Conservation (phyloP, 768 basidiomycete genomes). For the Tephrocybe sp. region DNA sequence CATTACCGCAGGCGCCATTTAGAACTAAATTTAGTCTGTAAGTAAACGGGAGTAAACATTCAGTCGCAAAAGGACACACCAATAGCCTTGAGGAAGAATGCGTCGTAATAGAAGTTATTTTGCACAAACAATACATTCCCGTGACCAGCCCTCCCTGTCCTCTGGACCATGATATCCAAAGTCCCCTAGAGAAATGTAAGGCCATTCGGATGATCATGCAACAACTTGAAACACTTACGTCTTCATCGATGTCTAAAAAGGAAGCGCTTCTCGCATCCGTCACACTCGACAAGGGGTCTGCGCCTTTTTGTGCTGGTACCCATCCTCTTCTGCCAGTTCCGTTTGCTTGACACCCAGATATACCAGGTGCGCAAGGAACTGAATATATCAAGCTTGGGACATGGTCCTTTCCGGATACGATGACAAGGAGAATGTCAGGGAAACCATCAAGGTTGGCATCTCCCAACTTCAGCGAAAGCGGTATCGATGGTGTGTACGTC, state of each 20-base stretch:
- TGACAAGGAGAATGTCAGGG: conserved; percentile 75
- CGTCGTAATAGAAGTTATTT: conserved; percentile 98
- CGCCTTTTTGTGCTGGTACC: conserved; percentile 49
- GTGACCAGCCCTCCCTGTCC: conserved; percentile 62
- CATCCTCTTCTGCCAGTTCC: conserved; percentile 66
- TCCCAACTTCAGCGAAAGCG: conserved; percentile 77
- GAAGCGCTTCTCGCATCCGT: conserved; percentile 77
- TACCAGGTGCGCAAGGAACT: conserved; percentile 51
- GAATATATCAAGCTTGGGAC: conserved; percentile 65
- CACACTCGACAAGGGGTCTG: conserved; percentile 58
- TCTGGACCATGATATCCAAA: conserved; percentile 88
- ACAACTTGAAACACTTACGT: conserved; percentile 51
- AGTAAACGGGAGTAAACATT: not conserved
- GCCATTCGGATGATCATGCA: not conserved
- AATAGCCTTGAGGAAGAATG: conserved; percentile 97
- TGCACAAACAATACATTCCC: conserved; percentile 80
- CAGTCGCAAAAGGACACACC: conserved; percentile 43
- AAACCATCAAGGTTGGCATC: conserved; percentile 94
- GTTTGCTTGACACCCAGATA: conserved; percentile 52
- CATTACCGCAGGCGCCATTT: conserved; percentile 89
- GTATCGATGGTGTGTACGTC: conserved; percentile 61
- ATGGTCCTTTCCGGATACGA: conserved; percentile 40
- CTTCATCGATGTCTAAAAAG: conserved; percentile 94
- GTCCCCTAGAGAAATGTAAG: conserved; percentile 55
- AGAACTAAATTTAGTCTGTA: conserved; percentile 51